These are phyloP conservation scores for Ensete ventricosum DNA, from an alignment of 176 grass and related monocot species.

Conservation along the genomic window DNA sequence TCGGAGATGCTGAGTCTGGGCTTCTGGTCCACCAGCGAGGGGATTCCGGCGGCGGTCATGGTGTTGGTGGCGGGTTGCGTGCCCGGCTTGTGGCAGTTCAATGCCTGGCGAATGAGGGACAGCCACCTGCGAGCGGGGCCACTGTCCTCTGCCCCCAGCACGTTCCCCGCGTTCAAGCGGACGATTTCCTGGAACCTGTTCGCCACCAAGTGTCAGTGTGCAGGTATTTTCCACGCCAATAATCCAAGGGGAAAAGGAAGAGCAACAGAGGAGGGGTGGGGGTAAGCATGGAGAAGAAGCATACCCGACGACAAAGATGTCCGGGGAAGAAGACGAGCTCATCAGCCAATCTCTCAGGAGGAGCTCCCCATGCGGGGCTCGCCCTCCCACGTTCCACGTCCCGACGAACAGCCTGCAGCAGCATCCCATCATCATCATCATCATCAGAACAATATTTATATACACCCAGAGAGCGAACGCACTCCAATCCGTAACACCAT, in stretches of 20 bases:
- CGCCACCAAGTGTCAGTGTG: not conserved
- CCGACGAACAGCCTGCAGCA: slow-evolving; percentile 51
- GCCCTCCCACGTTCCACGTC: slow-evolving; percentile 92
- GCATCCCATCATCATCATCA: not conserved
- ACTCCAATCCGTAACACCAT: not conserved
- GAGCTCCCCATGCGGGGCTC: slow-evolving; percentile 38
- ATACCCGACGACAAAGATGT: slow-evolving; percentile 80
- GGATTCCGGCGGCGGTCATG: not conserved
- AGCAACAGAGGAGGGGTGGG: not conserved
- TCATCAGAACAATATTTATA: not conserved
- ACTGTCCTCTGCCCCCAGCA: slow-evolving; percentile 63
- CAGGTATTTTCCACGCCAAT: no score
- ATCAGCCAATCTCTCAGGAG: slow-evolving; percentile 60
- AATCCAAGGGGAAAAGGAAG: no score
- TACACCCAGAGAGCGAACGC: not conserved
- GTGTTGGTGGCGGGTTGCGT: not conserved
- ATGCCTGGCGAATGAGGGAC: slow-evolving; percentile 38
- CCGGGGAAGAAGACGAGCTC: slow-evolving; percentile 25
- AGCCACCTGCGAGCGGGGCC: slow-evolving; percentile 53
- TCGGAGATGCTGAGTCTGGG: slow-evolving; percentile 36
- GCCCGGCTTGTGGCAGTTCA: slow-evolving; percentile 14
- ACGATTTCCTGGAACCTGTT: slow-evolving; percentile 91
- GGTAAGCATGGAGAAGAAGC: not conserved
- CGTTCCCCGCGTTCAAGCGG: slow-evolving; percentile 70
- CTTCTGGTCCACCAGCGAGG: not conserved